phyloP scores from a whole-genome alignment of 306 rosid genomes.

The Glycine latifolia region DNA sequence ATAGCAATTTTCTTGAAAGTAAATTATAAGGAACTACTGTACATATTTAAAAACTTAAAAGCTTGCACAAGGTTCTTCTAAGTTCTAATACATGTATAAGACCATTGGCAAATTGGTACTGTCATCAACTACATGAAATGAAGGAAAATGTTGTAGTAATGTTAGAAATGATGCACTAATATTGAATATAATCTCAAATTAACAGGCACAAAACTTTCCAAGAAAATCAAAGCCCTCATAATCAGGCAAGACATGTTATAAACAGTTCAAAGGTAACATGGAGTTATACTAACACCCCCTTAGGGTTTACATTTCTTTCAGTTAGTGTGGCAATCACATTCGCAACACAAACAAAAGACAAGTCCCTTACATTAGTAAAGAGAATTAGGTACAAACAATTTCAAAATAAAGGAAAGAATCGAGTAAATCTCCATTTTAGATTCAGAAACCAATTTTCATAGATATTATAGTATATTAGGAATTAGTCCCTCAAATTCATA shows the following conservation, averaged over 20 bases:
- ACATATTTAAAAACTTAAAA: conserved; percentile 4
- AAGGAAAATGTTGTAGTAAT: neutral
- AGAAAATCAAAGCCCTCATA: neutral
- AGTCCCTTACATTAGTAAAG: neutral
- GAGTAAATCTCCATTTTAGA: neutral
- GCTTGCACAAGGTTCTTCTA: neutral
- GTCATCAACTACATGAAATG: neutral
- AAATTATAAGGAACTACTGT: neutral
- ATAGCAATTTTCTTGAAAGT: neutral
- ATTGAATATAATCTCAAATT: neutral
- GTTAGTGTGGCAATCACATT: neutral
- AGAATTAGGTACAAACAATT: neutral
- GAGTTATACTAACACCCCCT: neutral
- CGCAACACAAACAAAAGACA: neutral
- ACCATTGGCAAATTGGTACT: neutral
- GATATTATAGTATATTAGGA: neutral
- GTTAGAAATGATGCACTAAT: neutral
- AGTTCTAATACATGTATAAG: neutral
- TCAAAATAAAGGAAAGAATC: neutral
- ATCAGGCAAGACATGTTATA: neutral
- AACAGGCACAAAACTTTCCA: neutral
- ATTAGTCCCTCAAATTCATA: neutral
- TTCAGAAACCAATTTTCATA: neutral
- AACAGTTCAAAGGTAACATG: neutral
- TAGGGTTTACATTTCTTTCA: neutral